Evolutionary conservation across 352 stramenopile species (phyloP).

Genomic region (Phytophthora pistaciae): DNA sequence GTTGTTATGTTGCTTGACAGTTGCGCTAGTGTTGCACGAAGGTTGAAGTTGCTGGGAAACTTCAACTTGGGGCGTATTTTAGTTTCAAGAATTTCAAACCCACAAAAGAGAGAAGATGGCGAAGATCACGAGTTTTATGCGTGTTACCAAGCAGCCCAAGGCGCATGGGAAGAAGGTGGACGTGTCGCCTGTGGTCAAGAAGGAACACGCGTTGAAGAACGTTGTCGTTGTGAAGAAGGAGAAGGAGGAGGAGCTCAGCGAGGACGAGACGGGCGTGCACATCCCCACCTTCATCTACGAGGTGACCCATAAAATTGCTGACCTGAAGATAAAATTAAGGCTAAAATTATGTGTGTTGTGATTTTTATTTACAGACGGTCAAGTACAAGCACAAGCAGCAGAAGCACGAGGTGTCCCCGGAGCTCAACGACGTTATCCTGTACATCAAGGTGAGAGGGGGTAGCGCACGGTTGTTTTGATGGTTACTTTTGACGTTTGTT

Average conservation of each 20-base stretch:
- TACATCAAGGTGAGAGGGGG: conserved; percentile 53
- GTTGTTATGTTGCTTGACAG: not conserved
- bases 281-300: conserved; percentile 72
- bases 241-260: conserved; percentile 5
- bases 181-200: conserved; percentile 16
- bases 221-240: conserved; percentile 13
- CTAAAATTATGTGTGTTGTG: not conserved
- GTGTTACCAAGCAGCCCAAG: conserved; percentile 68
- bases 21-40: conserved; percentile 5
- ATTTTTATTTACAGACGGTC: conserved; percentile 40
- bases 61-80: conserved; percentile 13
- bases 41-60: not conserved
- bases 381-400: conserved; percentile 62
- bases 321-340: not conserved
- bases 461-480: not conserved
- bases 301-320: conserved; percentile 22
- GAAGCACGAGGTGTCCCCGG: conserved; percentile 40
- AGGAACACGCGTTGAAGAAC: conserved; percentile 12
- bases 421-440: conserved; percentile 47
- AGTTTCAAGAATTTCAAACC: not conserved
- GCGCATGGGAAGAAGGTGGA: conserved; percentile 38
- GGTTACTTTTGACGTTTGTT: not conserved
- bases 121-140: conserved; percentile 80
- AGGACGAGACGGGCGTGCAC: conserved; percentile 43
- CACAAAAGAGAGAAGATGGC: conserved; percentile 42